Conservation (phyloP, 2,329 filamentous ascomycete genomes). For the Septoria petroselini region DNA sequence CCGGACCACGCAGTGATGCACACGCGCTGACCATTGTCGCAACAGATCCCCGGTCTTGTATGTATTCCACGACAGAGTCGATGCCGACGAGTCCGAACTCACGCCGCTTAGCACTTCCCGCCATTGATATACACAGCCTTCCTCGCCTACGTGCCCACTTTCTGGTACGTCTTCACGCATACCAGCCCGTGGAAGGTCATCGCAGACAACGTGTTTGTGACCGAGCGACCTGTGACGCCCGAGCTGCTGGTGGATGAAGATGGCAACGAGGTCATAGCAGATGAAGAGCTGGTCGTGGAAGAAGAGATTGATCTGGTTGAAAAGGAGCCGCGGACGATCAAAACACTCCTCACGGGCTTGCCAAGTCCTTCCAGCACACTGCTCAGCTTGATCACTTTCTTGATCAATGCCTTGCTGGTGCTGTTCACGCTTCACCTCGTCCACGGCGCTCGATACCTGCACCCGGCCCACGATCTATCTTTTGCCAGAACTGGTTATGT, state of each 20-base stretch:
- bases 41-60: slow-evolving; percentile 40
- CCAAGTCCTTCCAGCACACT: slow-evolving; percentile 68
- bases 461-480: slow-evolving; percentile 71
- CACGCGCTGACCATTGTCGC: slow-evolving; percentile 15
- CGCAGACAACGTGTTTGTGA: slow-evolving; percentile 37
- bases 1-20: slow-evolving; percentile 15
- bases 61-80: slow-evolving; percentile 15
- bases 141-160: slow-evolving; percentile 47
- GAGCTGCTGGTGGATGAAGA: slow-evolving; percentile 26
- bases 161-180: slow-evolving; percentile 34
- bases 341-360: slow-evolving; percentile 69
- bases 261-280: slow-evolving; percentile 39
- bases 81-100: slow-evolving; percentile 22
- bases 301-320: slow-evolving; percentile 62
- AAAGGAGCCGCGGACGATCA: slow-evolving; percentile 55
- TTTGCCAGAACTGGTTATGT: slow-evolving; percentile 88
- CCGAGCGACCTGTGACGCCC: slow-evolving; percentile 42
- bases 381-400: slow-evolving; percentile 54
- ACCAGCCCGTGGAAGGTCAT: slow-evolving; percentile 36
- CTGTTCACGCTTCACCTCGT: slow-evolving; percentile 73
- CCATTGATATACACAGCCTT: slow-evolving; percentile 40
- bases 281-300: slow-evolving; percentile 57
- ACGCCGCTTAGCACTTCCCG: slow-evolving; percentile 33
- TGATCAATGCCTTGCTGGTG: slow-evolving; percentile 69
- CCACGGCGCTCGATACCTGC: slow-evolving; percentile 66